Conservation (phyloP, 768 basidiomycete genomes). For the Kwoniella shandongensis region DNA sequence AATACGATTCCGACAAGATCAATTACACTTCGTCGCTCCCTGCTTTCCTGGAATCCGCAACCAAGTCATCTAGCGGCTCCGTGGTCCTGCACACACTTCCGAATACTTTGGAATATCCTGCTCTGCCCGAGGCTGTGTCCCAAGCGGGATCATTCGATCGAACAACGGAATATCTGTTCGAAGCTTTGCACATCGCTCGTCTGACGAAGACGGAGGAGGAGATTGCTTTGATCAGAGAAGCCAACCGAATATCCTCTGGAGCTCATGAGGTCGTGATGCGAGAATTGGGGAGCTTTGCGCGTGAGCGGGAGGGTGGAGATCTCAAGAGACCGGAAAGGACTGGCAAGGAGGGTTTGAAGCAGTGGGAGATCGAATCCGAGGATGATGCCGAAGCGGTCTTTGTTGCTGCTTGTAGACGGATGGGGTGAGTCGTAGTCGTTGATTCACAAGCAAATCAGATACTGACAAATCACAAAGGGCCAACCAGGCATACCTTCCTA, state of each 20-base stretch:
- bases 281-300: slow-evolving; percentile 65
- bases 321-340: slow-evolving; percentile 16
- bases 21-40: slow-evolving; percentile 59
- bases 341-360: slow-evolving; percentile 53
- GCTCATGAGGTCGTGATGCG: slow-evolving; percentile 94
- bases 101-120: slow-evolving; percentile 37
- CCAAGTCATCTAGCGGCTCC: slow-evolving; percentile 4
- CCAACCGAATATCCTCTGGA: slow-evolving; percentile 79
- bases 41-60: neutral
- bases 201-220: slow-evolving; percentile 75
- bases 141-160: slow-evolving; percentile 43
- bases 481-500: slow-evolving; percentile 87
- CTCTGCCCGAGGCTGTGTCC: slow-evolving; percentile 37
- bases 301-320: neutral
- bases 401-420: slow-evolving; percentile 80
- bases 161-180: slow-evolving; percentile 65
- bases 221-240: slow-evolving; percentile 70
- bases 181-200: slow-evolving; percentile 76
- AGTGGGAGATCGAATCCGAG: slow-evolving; percentile 90
- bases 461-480: slow-evolving; percentile 59
- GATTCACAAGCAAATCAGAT: neutral
- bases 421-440: slow-evolving; percentile 65
- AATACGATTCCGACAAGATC: slow-evolving; percentile 55
- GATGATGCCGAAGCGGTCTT: slow-evolving; percentile 93
- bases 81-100: slow-evolving; percentile 45